Evolutionary conservation across 768 basidiomycete species (phyloP), one percentile per base, ranked within the genome.

Genomic region (Boletus tomentosulus): DNA sequence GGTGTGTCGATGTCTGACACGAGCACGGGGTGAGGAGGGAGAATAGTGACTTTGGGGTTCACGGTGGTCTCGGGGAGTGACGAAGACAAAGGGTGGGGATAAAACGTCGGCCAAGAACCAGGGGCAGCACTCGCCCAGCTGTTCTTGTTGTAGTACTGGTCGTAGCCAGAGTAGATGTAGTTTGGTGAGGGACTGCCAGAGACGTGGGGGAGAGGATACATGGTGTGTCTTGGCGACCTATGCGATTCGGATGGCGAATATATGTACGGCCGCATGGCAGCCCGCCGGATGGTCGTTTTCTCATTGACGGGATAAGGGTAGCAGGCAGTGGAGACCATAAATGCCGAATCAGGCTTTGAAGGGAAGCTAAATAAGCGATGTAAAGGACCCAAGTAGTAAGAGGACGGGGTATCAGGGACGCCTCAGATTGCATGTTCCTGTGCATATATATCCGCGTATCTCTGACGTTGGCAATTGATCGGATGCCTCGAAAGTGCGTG

Each of bases 371-470:
- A 33, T 64, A 58, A 57, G 49, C 50, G 61, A 61, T 60, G 60
- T 46, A 33, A 57, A 54, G 54, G 53, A 27, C 47, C 46, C 38
- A 51, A 55, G 52, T 39, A n/a, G 54, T 39, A 44, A 42, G 51
- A 58, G 57, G 66, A 54, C 54, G 62, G 57, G 67, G 64, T 58
- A 62, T 65, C 67, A 71, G 67, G 64, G 62, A 56, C 56, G 33
- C 30, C 19, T 47, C 47, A 46, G 58, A 53, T 38, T 48, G 66
- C 47, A 62, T 50, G 64, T 56, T 44, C 58, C 57, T 48, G 55
- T 53, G 53, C 62, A 64, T 66, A 69, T 70, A 70, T 71, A 68
- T 57, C 51, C 57, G 60, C 63, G 64, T 58, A 62, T 53, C 57
- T 60, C 49, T 64, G 58, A 61, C 62, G 63, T 71, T 69, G 63